Percentiles rank a stretch among this genome's conserved stretches.
These are phyloP conservation scores for Aspergillus taichungensis DNA, from an alignment of 495 filamentous ascomycete genomes.

Conservation along the genomic window DNA sequence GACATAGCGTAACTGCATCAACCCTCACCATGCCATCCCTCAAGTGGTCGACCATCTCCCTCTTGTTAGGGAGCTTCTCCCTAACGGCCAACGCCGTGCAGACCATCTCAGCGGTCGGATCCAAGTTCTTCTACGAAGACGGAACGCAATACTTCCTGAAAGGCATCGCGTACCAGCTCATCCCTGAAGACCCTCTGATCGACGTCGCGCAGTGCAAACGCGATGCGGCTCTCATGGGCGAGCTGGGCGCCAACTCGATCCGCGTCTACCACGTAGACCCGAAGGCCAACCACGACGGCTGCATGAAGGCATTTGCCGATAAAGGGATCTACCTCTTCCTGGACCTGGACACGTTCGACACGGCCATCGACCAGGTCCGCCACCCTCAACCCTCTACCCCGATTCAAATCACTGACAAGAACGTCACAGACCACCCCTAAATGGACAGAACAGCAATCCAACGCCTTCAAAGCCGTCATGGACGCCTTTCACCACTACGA, in stretches of 20 bases:
- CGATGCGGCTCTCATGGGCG: constrained; percentile 71
- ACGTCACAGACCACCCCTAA: constrained; percentile 22
- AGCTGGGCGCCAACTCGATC: constrained; percentile 73
- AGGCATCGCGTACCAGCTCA: constrained; percentile 65
- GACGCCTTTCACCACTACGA: constrained; percentile 71
- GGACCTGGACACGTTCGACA: constrained; percentile 78
- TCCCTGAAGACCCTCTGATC: constrained; percentile 62
- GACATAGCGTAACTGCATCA: too few relatives aligned
- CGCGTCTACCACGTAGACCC: constrained; percentile 85
- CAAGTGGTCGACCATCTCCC: constrained; percentile 4
- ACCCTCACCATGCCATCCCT: too few relatives aligned
- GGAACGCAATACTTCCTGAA: constrained; percentile 77
- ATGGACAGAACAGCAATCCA: constrained; percentile 64
- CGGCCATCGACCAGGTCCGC: constrained; percentile 64
- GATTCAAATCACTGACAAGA: neutral
- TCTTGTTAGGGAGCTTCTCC: constrained; percentile 24
- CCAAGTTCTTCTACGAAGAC: constrained; percentile 74
- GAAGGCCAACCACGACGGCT: constrained; percentile 58
- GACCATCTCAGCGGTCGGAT: constrained; percentile 61
- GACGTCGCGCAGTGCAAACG: constrained; percentile 68
- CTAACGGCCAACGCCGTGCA: constrained; percentile 28
- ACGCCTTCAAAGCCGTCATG: constrained; percentile 60
- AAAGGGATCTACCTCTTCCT: constrained; percentile 74
- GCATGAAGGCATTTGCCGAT: constrained; percentile 59
- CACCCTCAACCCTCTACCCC: neutral